phyloP scores from a whole-genome alignment of 1,284 basidiomycete species.

The Ganoderma resinaceum region DNA sequence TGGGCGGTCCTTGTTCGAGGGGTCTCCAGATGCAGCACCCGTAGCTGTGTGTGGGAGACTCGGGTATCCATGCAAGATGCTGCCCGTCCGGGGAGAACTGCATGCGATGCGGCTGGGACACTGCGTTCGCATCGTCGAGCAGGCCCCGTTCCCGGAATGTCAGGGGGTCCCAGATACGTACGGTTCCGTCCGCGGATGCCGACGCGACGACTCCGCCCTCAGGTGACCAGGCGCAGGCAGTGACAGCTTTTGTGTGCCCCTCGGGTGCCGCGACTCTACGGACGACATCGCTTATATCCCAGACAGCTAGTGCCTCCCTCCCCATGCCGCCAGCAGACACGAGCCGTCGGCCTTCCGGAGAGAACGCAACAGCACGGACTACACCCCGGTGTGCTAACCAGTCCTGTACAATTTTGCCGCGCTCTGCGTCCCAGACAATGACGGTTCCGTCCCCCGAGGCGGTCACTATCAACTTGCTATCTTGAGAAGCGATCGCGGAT shows the following conservation, averaged over 20 bases:
- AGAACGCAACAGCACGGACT: neutral
- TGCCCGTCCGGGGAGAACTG: neutral
- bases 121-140: neutral
- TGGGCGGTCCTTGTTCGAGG: neutral
- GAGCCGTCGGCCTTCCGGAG: neutral
- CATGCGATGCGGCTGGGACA: neutral
- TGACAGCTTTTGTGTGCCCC: neutral
- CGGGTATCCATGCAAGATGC: neutral
- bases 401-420: neutral
- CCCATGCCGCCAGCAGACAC: neutral
- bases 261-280: neutral
- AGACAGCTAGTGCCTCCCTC: neutral
- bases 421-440: neutral
- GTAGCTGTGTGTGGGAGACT: too few relatives aligned
- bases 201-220: neutral
- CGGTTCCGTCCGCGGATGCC: neutral
- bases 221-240: neutral
- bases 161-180: neutral
- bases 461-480: neutral
- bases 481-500: neutral
- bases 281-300: neutral
- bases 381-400: neutral
- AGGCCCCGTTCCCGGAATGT: neutral
- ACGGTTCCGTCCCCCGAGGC: neutral
- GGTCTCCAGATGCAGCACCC: neutral